Evolutionary conservation across 805 yeast species (phyloP), one percentile per base, ranked within the genome.

Genomic region (Hemisphaericaspora nanyangensis): DNA sequence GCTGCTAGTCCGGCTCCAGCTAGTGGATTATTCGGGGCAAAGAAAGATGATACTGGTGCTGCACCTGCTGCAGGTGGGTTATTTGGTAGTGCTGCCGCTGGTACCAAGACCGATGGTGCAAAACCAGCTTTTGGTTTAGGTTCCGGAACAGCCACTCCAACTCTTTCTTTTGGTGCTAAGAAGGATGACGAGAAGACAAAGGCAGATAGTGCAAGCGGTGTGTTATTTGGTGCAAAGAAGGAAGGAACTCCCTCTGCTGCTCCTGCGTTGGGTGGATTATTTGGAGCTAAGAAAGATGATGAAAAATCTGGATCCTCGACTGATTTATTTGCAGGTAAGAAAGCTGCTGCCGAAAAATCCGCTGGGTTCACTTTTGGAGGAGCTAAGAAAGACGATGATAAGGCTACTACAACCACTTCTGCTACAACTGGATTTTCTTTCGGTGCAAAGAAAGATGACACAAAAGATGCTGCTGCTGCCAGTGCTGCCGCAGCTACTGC

Each of bases 101-200:
- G n/a, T n/a, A n/a, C n/a, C n/a, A 42, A 42, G 22, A 38, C 51
- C 8, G 42, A 38, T 29, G 51, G 44, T 15, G 46, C 37, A 17
- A 50, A 43, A 30, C 49, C 49, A 16, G 37, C 48, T 51, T 42
- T 40, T 11, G n/a, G 28, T 39, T 22, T 39, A 25, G 46, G 34
- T 24, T 8, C 24, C n/a, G 18, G 35, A 2, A 17, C 41, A n/a
- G 16, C 20, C 15, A 33, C 34, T 13, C 27, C 26, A 10, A n/a
- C 19, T 17, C 7, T 57, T 31, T 39, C 55, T 1, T 54, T 59
- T 42, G 65, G 64, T 10, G 50, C 53, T 16, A 57, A 54, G 37
- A 41, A 45, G 18, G 49, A 44, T 18, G 54, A 49, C n/a, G 48
- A 45, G 34, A 52, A 49, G 24, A n/a, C n/a, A n/a, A n/a, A n/a